Conservation (phyloP, 2,329 filamentous ascomycete genomes). For the Neocucurbitaria cava region DNA sequence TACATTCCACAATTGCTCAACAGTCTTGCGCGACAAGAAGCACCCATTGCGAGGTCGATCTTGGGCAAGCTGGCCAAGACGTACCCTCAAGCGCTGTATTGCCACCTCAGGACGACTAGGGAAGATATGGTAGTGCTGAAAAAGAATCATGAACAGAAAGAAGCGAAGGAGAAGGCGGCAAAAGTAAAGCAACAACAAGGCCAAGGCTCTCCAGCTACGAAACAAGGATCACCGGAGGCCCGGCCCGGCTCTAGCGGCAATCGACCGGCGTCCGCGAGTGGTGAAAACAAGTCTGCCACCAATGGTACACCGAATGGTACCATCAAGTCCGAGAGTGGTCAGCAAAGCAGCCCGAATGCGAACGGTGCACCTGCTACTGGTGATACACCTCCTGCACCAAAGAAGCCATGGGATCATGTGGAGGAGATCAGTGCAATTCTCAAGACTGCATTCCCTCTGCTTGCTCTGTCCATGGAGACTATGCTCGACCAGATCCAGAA, state of each 20-base stretch:
- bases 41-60: slow-evolving; percentile 82
- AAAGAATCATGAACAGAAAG: slow-evolving; percentile 77
- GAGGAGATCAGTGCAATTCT: slow-evolving; percentile 95
- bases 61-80: slow-evolving; percentile 93
- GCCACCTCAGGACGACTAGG: slow-evolving; percentile 88
- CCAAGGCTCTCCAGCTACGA: slow-evolving; percentile 46
- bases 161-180: slow-evolving; percentile 60
- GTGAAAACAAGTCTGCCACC: slow-evolving; percentile 60
- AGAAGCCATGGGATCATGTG: slow-evolving; percentile 93
- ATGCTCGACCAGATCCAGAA: slow-evolving; percentile 99
- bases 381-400: slow-evolving; percentile 49
- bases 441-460: slow-evolving; percentile 94
- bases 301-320: slow-evolving; percentile 51
- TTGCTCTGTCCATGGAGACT: slow-evolving; percentile 97
- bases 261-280: slow-evolving; percentile 41
- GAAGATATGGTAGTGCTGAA: slow-evolving; percentile 94
- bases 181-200: slow-evolving; percentile 68
- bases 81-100: slow-evolving; percentile 94
- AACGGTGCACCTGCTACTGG: slow-evolving; percentile 25
- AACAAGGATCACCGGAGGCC: slow-evolving; percentile 46
- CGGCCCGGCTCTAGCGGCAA: slow-evolving; percentile 41
- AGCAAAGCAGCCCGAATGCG: slow-evolving; percentile 42
- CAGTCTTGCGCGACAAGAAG: slow-evolving; percentile 90
- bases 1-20: slow-evolving; percentile 97
- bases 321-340: slow-evolving; percentile 48